Evolutionary conservation across 768 basidiomycete genomes (phyloP).

Genomic region (Exsudoporus frostii): DNA sequence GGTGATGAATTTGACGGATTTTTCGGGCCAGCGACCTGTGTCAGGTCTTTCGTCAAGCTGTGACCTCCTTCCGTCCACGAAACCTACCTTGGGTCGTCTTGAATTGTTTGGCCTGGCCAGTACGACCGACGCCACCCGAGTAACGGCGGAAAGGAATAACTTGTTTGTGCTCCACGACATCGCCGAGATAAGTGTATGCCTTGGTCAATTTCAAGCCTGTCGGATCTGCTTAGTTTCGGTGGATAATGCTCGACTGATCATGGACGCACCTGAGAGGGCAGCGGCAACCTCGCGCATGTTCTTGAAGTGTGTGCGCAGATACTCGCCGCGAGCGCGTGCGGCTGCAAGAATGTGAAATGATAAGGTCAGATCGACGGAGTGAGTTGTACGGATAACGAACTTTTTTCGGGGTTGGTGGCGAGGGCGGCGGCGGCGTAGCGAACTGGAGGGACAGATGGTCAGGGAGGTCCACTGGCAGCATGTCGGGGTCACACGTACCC

Average conservation of each 20-base stretch:
- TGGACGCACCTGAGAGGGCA: constrained; percentile 75
- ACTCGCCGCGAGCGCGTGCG: constrained; percentile 90
- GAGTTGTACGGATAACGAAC: constrained; percentile 43
- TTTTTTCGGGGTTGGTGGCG: constrained; percentile 93
- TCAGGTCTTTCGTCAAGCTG: neutral
- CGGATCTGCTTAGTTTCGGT: neutral
- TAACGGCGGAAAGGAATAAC: constrained; percentile 96
- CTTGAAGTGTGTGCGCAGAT: constrained; percentile 99
- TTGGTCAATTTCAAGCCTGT: constrained; percentile 89
- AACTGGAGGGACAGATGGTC: constrained; percentile 46
- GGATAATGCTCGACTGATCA: neutral
- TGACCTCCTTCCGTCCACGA: neutral
- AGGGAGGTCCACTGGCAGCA: constrained; percentile 11
- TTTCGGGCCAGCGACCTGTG: constrained; percentile 99
- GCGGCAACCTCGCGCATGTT: constrained; percentile 99
- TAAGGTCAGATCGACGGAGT: constrained; percentile 7
- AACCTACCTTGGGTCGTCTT: constrained; percentile 89
- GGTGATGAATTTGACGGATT: constrained; percentile 93
- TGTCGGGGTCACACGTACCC: constrained; percentile 46
- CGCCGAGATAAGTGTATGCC: constrained; percentile 90
- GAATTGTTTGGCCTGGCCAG: constrained; percentile 95
- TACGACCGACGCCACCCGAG: constrained; percentile 91
- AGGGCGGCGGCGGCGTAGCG: constrained; percentile 90
- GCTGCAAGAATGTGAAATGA: constrained; percentile 44
- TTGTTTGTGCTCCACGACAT: constrained; percentile 96